Conservation (phyloP, 805 yeast genomes). For the Tanozyma kutaoensis region DNA sequence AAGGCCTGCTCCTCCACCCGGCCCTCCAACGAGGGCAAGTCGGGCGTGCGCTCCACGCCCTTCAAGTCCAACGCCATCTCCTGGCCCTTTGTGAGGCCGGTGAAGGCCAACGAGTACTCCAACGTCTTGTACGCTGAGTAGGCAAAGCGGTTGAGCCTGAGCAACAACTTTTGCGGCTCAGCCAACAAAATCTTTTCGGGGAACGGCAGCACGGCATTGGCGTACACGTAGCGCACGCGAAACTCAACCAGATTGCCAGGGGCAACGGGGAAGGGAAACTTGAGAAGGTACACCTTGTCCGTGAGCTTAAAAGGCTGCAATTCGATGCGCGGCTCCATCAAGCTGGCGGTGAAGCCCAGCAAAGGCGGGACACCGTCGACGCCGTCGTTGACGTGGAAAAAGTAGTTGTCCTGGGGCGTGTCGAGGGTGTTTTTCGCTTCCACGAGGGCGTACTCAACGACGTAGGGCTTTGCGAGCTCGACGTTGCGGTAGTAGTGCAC, state of each 20-base stretch:
- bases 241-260: constrained; percentile 44
- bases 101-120: constrained; percentile 27
- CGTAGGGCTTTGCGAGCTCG: constrained; percentile 56
- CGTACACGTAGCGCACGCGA: constrained; percentile 33
- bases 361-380: constrained; percentile 25
- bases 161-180: constrained; percentile 47
- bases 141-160: constrained; percentile 41
- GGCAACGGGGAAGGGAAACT: constrained; percentile 51
- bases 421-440: constrained; percentile 44
- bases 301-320: constrained; percentile 10
- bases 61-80: constrained; percentile 23
- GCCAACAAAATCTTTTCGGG: constrained; percentile 52
- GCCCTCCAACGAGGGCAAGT: constrained; percentile 20
- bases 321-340: constrained; percentile 12
- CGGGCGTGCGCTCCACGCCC: constrained; percentile 6
- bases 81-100: constrained; percentile 33
- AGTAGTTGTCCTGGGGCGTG: constrained; percentile 42
- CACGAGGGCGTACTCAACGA: constrained; percentile 45
- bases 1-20: constrained; percentile 18
- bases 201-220: constrained; percentile 37
- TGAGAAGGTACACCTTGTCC: constrained; percentile 24
- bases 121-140: constrained; percentile 49
- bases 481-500: constrained; percentile 37
- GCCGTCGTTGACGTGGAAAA: constrained; percentile 42
- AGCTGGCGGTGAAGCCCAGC: constrained; percentile 28